Percentiles rank a stretch among this genome's conserved stretches.
phyloP scores from a whole-genome alignment of 2,329 filamentous ascomycete species.

The Zasmidium angulare region DNA sequence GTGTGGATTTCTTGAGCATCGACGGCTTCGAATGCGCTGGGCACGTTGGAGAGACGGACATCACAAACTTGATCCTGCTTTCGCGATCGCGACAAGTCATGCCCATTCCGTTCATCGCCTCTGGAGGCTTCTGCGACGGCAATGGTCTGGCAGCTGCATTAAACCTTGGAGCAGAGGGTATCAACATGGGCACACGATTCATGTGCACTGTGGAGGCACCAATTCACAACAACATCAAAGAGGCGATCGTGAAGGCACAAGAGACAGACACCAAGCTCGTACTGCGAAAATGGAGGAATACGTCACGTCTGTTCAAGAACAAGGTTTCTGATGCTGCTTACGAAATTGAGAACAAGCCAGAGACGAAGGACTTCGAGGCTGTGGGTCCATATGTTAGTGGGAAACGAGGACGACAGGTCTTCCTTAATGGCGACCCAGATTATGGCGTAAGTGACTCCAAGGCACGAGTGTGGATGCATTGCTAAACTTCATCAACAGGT shows the following conservation, averaged over 20 bases:
- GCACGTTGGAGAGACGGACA: slow-evolving; percentile 83
- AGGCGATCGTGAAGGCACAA: slow-evolving; percentile 81
- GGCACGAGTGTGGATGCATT: background rate
- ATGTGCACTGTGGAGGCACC: slow-evolving; percentile 95
- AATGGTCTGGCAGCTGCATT: slow-evolving; percentile 89
- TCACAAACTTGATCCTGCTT: slow-evolving; percentile 87
- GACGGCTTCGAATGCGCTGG: slow-evolving; percentile 97
- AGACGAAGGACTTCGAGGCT: slow-evolving; percentile 83
- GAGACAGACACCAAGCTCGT: slow-evolving; percentile 92
- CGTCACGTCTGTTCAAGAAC: slow-evolving; percentile 83
- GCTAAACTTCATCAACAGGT: slow-evolving; percentile 58
- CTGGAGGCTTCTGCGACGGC: slow-evolving; percentile 92
- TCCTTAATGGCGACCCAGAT: slow-evolving; percentile 86
- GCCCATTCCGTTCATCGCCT: slow-evolving; percentile 88
- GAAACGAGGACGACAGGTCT: slow-evolving; percentile 86
- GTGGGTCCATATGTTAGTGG: slow-evolving; percentile 85
- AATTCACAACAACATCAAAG: slow-evolving; percentile 90
- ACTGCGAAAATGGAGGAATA: slow-evolving; percentile 89
- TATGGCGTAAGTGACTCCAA: slow-evolving; percentile 67
- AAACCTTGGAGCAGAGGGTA: slow-evolving; percentile 83
- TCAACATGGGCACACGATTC: slow-evolving; percentile 99
- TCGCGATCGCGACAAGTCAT: slow-evolving; percentile 81
- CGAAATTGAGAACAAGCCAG: slow-evolving; percentile 79
- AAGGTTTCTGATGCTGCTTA: slow-evolving; percentile 79
- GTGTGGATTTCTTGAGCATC: slow-evolving; percentile 94